A percentile compares a stretch with the other conserved stretches of the same genome.
phyloP scores from a whole-genome alignment of 176 grass and related monocot species.

The Alopecurus myosuroides region DNA sequence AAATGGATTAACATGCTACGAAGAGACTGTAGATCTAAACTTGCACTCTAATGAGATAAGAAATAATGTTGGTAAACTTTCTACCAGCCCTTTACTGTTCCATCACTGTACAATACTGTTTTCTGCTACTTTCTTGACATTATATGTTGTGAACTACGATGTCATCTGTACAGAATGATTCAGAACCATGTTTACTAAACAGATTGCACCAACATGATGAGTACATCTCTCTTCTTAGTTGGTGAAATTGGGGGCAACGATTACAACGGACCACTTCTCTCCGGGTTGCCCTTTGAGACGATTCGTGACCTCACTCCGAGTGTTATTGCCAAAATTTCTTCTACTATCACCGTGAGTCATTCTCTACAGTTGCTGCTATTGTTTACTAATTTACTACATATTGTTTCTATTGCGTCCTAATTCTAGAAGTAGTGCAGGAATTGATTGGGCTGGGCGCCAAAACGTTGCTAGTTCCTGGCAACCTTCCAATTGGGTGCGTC shows the following conservation, averaged over 20 bases:
- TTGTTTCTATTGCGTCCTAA: background rate
- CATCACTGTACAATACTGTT: background rate
- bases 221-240: conserved; percentile 57
- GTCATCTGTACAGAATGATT: background rate
- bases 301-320: conserved; percentile 57
- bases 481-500: conserved; percentile 75
- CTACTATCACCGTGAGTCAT: conserved; percentile 51
- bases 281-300: conserved; percentile 27
- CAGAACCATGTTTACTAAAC: background rate
- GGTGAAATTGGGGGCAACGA: conserved; percentile 99
- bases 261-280: conserved; percentile 64
- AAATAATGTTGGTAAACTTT: no score
- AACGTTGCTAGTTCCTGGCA: conserved; percentile 70
- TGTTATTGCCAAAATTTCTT: conserved; percentile 65
- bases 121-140: background rate
- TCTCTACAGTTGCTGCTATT: background rate
- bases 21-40: background rate
- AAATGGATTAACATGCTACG: background rate
- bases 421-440: conserved; percentile 31
- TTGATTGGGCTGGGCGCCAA: conserved; percentile 63
- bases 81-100: no score
- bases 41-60: background rate
- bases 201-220: conserved; percentile 37
- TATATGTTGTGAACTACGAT: background rate
- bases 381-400: background rate